Percentiles rank a stretch among this genome's conserved stretches.
Conservation (phyloP, 2,329 filamentous ascomycete species). For the Capronia americana region DNA sequence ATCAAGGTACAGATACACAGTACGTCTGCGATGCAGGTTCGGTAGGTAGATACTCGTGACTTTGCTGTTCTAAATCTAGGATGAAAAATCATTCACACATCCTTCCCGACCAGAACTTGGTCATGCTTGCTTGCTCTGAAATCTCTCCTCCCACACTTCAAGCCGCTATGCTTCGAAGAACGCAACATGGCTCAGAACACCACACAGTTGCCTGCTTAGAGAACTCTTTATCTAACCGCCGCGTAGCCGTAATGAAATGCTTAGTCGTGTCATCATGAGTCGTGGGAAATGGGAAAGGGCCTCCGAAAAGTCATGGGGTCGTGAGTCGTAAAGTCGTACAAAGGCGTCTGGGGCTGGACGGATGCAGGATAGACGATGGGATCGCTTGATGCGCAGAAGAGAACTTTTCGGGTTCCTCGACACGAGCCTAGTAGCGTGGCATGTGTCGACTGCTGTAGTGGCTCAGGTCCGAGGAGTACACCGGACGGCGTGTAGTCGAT, state of each 20-base stretch:
- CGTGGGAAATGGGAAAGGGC: conserved; percentile 15
- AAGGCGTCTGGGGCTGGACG: conserved; percentile 3
- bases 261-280: conserved; percentile 26
- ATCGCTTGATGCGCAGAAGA: background rate
- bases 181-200: conserved; percentile 24
- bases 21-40: background rate
- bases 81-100: conserved; percentile 34
- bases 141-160: conserved; percentile 22
- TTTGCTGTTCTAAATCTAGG: conserved; percentile 23
- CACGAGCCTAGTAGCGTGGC: conserved; percentile 26
- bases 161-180: conserved; percentile 29
- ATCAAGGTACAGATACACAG: no score
- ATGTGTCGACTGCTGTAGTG: conserved; percentile 21
- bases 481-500: conserved; percentile 26
- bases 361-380: conserved; percentile 1
- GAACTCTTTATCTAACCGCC: conserved; percentile 30
- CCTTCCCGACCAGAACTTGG: conserved; percentile 21
- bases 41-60: background rate
- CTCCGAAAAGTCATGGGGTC: conserved; percentile 16
- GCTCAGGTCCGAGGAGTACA: conserved; percentile 27
- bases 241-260: conserved; percentile 25
- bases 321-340: conserved; percentile 30
- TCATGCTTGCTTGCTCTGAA: conserved; percentile 9
- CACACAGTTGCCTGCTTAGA: conserved; percentile 33
- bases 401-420: conserved; percentile 5